Evolutionary conservation across 2,329 filamentous ascomycete species (phyloP), one percentile per base, ranked within the genome.

Genomic region (Ascochyta pisi): DNA sequence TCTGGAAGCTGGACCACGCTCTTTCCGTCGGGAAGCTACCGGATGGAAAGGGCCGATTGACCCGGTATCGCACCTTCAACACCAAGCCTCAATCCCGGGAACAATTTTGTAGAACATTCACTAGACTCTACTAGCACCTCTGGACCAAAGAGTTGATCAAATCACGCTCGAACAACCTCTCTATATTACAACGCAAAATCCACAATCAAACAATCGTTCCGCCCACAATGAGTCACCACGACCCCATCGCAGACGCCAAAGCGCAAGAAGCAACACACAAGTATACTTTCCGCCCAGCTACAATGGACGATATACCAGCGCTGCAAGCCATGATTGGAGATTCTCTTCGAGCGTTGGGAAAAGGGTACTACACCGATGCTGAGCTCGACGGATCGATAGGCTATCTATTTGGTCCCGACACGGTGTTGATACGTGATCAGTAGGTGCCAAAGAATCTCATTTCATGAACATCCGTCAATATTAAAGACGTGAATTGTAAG

Each of bases 381-480:
- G 70, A 74, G 47, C 67, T 75, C 9, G 71, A 74, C 26, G 73
- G 71, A 24, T 73, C 69, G 12, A 75, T 75, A 50, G 73, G 73
- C 13, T 74, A 62, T 41, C 64, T 75, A 3, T 75, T 75, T 52
- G 73, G 71, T 2, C 71, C 71, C 2, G 73, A 74, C 46, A 73
- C 69, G 15, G 61, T 75, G 8, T 61, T 75, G 3, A 69, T 75
- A 29, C 62, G 63, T 48, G 72, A 68, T 42, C 60, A 67, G 66
- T 68, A 62, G 49, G 49, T 54, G 12, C 8, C 2, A 15, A 4
- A 15, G 37, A 12, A 15, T 24, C 22, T 29, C 39, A 29, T 42
- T 42, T n/a, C 23, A 15, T 37, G 34, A 19, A 16, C 8, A 9
- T 5, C 10, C 19, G 4, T 6, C 19, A 7, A 6, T 19, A 10